Conservation (phyloP, 257 asterid species). For the Solanum rostratum region DNA sequence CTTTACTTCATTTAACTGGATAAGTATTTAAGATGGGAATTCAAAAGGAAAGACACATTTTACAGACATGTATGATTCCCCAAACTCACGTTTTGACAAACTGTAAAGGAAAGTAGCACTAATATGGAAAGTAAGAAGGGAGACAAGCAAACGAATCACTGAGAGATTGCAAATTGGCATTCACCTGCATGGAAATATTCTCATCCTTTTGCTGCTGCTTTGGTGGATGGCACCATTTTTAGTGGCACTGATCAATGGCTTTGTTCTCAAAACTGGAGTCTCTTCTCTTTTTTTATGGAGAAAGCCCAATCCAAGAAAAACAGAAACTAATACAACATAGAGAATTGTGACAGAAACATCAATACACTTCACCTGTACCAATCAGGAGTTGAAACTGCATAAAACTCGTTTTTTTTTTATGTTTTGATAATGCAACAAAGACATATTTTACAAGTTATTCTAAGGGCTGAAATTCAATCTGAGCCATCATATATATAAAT, state of each 20-base stretch:
- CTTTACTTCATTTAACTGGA: neutral
- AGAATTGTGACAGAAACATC: slow-evolving; percentile 69
- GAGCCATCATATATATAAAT: neutral
- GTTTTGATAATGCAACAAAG: neutral
- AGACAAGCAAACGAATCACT: neutral
- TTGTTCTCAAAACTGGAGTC: slow-evolving; percentile 45
- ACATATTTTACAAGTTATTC: neutral
- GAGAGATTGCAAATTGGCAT: neutral
- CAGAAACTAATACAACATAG: slow-evolving; percentile 58
- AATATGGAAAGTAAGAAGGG: neutral
- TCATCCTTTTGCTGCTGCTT: slow-evolving; percentile 68
- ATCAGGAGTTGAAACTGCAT: slow-evolving; percentile 5
- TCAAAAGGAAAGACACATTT: neutral
- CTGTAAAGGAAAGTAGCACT: neutral
- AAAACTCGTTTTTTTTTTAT: neutral
- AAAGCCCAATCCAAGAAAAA: slow-evolving; percentile 92
- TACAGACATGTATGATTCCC: neutral
- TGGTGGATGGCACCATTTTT: slow-evolving; percentile 64
- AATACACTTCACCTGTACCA: slow-evolving; percentile 83
- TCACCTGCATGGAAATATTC: slow-evolving; percentile 88
- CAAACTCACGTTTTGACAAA: neutral
- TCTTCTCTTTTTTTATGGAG: slow-evolving; percentile 46
- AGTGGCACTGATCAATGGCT: slow-evolving; percentile 60
- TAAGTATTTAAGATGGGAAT: neutral
- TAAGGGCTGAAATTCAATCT: neutral